A percentile compares a stretch with the other conserved stretches of the same genome.
phyloP scores from a whole-genome alignment of 371 early-diverging fungal genomes.

The Synchytrium microbalum region DNA sequence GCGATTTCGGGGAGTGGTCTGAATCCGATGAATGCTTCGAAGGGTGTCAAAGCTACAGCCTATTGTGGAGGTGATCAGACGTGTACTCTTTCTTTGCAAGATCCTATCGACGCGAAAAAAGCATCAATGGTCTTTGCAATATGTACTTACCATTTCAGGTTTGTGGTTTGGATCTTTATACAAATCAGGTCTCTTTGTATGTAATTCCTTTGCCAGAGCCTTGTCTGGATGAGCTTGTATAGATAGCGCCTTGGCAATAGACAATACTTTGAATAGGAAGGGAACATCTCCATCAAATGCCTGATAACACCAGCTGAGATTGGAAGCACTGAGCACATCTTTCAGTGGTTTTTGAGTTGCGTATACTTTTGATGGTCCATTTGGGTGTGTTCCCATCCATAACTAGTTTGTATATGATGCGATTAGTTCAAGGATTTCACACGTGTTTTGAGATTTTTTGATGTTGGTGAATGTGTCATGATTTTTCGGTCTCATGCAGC shows the following conservation, averaged over 20 bases:
- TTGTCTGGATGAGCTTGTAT: conserved; percentile 98
- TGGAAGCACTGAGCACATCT: conserved; percentile 41
- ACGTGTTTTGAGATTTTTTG: background rate
- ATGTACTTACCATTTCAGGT: conserved; percentile 78
- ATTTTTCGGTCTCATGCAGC: too few relatives aligned
- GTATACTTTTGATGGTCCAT: conserved; percentile 64
- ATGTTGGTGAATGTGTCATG: too few relatives aligned
- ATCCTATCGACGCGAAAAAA: background rate
- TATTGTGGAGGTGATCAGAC: conserved; percentile 5
- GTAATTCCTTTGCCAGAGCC: conserved; percentile 64
- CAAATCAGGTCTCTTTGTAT: conserved; percentile 58
- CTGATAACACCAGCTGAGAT: conserved; percentile 34
- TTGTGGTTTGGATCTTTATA: conserved; percentile 92
- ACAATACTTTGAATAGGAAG: conserved; percentile 94
- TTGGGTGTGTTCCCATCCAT: conserved; percentile 98
- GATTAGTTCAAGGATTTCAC: background rate
- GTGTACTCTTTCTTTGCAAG: background rate
- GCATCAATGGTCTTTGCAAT: too few relatives aligned
- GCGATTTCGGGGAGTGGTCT: conserved; percentile 74
- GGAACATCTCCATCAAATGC: conserved; percentile 76
- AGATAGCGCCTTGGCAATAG: conserved; percentile 87
- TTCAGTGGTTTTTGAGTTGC: conserved; percentile 41
- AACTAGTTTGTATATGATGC: conserved; percentile 41
- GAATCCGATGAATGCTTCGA: conserved; percentile 95
- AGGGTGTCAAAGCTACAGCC: conserved; percentile 88